Evolutionary conservation across 2,329 filamentous ascomycete genomes (phyloP), one percentile per base, ranked within the genome.

Genomic region (Cladosporium sp.): DNA sequence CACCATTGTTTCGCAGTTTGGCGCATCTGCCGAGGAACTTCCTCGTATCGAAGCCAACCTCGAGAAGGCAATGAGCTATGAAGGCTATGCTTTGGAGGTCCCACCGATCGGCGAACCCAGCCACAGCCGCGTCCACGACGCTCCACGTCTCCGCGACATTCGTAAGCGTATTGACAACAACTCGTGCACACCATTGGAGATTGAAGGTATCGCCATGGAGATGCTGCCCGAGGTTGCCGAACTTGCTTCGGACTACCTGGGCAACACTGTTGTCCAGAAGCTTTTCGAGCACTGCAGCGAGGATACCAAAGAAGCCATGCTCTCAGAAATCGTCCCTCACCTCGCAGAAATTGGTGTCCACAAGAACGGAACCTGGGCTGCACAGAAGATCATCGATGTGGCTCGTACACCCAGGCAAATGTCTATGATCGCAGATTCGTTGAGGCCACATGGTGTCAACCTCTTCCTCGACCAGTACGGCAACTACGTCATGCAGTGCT

Each of bases 251-350:
- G 95, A 99, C 79, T 99, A 99, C 74, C 86, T 99, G 34, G 95
- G 95, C 72, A 99, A 99, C 80, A 99, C 95, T 0, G 95, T 99
- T n/a, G 94, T 99, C 21, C 95, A 99, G 81, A 99, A 99, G 80
- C 83, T 99, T 54, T 99, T 99, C 75, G 94, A 99, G 78, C 92
- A 92, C 80, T 98, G 95, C 81, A 95, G 92, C 0, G 94, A 98
- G 76, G 83, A 88, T 49, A 88, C 94, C 49, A 93, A 96, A 72
- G 93, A 97, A 77, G 89, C 91, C 65, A 98, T 99, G 95, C 83
- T 99, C 65, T 80, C 83, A 16, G 88, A 93, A 75, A 96, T 99
- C 73, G 88, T 91, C 2, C 93, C 94, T 65, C 93, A 97, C 76
- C 86, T 98, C 76, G 93, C 94, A 28, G 93, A 98, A 79, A 97